Conservation (phyloP, 2,329 filamentous ascomycete genomes). For the Pseudogymnoascus sp. region DNA sequence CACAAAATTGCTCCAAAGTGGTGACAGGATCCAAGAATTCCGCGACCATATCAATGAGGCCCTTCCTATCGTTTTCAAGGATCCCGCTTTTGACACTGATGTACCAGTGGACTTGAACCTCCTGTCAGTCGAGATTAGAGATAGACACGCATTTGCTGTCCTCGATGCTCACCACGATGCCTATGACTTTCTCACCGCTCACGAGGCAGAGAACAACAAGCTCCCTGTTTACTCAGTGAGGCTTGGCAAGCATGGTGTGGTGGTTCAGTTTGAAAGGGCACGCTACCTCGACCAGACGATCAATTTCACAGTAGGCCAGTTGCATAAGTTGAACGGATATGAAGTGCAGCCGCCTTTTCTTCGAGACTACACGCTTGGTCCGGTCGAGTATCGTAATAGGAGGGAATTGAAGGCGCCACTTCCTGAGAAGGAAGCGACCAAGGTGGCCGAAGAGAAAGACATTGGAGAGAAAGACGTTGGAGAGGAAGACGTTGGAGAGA, state of each 20-base stretch:
- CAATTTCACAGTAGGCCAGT: background rate
- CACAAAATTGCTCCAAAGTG: background rate
- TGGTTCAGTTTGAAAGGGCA: too few species aligned
- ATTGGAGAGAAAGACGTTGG: background rate
- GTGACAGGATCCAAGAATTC: background rate
- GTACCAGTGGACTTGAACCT: background rate
- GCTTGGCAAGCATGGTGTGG: too few species aligned
- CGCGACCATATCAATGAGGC: background rate
- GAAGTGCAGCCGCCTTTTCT: background rate
- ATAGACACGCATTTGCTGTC: background rate
- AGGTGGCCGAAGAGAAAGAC: background rate
- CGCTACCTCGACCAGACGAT: background rate
- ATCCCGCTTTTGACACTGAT: background rate
- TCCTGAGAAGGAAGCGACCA: background rate
- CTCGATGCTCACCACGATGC: background rate
- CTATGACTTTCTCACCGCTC: background rate
- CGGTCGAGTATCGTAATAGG: conserved; percentile 11
- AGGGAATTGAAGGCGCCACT: background rate
- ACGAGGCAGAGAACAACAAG: background rate
- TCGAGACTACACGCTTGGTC: conserved; percentile 8
- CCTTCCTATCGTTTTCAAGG: background rate
- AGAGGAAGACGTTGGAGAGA: conserved; percentile 15
- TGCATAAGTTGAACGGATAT: conserved; percentile 4
- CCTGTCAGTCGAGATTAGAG: background rate
- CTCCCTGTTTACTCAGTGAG: background rate